These are phyloP conservation scores for Hypoxylon fragiforme DNA, from an alignment of 495 filamentous ascomycete genomes.

Conservation along the genomic window DNA sequence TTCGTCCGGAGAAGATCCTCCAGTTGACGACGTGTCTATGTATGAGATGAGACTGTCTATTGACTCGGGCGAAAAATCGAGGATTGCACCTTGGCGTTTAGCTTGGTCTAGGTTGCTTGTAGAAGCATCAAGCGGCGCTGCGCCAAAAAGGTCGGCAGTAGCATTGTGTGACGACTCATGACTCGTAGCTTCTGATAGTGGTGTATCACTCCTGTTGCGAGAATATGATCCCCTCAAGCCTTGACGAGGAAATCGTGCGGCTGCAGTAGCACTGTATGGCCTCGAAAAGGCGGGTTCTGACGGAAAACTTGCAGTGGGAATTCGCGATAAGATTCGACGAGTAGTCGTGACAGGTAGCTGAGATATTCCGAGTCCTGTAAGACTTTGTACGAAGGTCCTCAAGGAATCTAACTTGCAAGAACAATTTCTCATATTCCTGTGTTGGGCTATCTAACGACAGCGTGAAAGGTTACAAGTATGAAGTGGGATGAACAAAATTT, in stretches of 20 bases:
- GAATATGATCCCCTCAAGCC: background rate
- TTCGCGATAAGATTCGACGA: conserved; percentile 10
- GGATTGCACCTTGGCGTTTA: conserved; percentile 34
- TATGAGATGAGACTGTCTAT: conserved; percentile 32
- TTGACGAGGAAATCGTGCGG: conserved; percentile 10
- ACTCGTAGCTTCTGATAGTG: background rate
- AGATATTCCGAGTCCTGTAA: conserved; percentile 47
- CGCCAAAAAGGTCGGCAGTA: background rate
- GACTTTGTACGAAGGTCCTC: conserved; percentile 51
- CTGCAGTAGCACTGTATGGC: conserved; percentile 12
- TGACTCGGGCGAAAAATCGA: conserved; percentile 38
- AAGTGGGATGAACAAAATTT: background rate
- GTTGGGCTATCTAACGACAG: background rate
- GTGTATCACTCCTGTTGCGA: too few relatives aligned
- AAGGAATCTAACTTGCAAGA: conserved; percentile 50
- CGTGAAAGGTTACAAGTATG: background rate
- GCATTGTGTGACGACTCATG: background rate
- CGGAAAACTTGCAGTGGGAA: background rate
- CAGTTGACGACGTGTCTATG: conserved; percentile 1
- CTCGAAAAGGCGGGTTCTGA: conserved; percentile 4
- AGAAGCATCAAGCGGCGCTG: background rate
- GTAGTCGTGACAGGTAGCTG: conserved; percentile 12
- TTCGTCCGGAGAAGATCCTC: conserved; percentile 1
- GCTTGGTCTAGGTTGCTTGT: conserved; percentile 6
- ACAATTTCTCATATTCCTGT: conserved; percentile 49